Evolutionary conservation across 1,284 basidiomycete species (phyloP), one percentile per base, ranked within the genome.

Genomic region (Ustilago crameri): DNA sequence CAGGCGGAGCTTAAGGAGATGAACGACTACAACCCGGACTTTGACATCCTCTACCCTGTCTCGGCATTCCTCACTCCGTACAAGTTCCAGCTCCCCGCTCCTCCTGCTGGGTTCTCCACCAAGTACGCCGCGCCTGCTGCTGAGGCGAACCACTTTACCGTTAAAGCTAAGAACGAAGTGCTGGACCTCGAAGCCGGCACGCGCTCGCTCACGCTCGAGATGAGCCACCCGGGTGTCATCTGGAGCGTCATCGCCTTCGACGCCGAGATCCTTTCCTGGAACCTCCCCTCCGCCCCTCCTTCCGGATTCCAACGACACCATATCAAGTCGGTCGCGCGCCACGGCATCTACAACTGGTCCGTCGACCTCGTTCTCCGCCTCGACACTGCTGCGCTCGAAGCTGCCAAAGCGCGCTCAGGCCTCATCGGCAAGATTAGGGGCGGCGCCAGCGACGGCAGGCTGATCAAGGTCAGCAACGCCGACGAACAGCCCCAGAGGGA

Each of bases 191-290:
- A 81, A 15, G 87, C 87, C n/a, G 88, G 88, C 3, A 92, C 90
- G 2, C 87, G 93, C 55, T 88, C 86, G 48, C 82, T 98, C 49
- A 90, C 88, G 5, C 81, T 98, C 30, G 85, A 87, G 43, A 87
- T 97, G 43, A 85, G 88, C 43, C 94, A 97, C 84, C 91, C 92
- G 2, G 91, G 90, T 10, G 84, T 94, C 30, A 94, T 95, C 63
- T 95, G 93, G 93, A 91, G 80, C 88, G 93, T 92, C 1, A 88
- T 98, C 52, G 91, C 93, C 0, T 98, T 98, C 78, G 91, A 95
- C 54, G 95, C 93, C 0, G 91, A 96, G 66, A 92, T 98, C 8
- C 83, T 95, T 17, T 85, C 88, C 54, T 98, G 95, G 95, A 90
- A 84, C 61, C 73, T 86, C 4, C 82, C 84, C 18, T 62, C 59